Base-by-base conservation (phyloP, 306 rosid species). In the Citrullus mucosospermus region DNA sequence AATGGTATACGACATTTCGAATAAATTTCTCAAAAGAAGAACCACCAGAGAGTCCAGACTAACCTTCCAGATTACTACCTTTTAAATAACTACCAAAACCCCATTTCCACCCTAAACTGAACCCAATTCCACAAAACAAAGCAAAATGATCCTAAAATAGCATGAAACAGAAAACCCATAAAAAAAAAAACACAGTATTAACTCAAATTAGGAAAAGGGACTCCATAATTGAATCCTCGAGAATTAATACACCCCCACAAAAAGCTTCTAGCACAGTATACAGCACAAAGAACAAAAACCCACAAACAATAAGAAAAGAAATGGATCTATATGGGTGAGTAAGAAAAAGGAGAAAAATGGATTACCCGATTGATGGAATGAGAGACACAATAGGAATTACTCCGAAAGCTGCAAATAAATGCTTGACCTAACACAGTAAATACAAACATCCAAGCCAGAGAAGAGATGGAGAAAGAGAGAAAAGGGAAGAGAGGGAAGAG, bases 351-450 rank as follows among this genome's bases (percentile, higher is more conserved):
- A 73, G 46, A 34, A 8, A 51, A 51, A 51, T 1, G 9, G 44
- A 28, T 73, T 73, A 73, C 78, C 78, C 16, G 78, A 73, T 73
- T 53, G 78, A 73, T 73, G 13, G 78, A 73, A 16, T 54, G 78
- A 73, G 44, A 72, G 25, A 72, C 14, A 22, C 8, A 11, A 32
- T 14, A 72, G 74, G 48, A 18, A 53, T 54, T 34, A 53, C 50
- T 32, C 34, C 50, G 63, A 12, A 53, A 15, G 2, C 63, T 54
- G 78, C 48, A 74, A 54, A 18, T 74, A 74, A 74, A 74, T 74
- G 61, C 78, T 74, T 74, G 78, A 74, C 78, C 78, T 74, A 74
- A 53, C 46, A 16, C 62, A 54, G 48, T 74, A 32, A 74, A 74
- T 32, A 53, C 78, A 18, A 53, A 74, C 78, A 74, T 74, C 78